Evolutionary conservation across 192 early-diverging fungal species (phyloP).

Genomic region (Cladochytrium replicatum): DNA sequence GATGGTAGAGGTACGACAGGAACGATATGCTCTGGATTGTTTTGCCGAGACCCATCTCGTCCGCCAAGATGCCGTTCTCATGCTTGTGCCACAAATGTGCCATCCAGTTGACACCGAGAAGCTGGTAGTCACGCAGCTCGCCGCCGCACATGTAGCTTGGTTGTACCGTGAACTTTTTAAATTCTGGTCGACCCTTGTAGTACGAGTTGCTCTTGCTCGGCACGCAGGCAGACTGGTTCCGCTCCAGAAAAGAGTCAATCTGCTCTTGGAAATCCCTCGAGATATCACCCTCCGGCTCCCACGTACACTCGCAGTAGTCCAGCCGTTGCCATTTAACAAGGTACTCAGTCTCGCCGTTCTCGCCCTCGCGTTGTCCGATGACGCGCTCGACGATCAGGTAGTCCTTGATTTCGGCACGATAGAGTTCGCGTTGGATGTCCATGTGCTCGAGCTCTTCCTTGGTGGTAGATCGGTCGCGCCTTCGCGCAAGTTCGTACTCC

Average conservation of each 20-base stretch:
- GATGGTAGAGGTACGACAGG: slow-evolving; percentile 79
- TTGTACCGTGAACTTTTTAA: slow-evolving; percentile 66
- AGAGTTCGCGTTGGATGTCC: slow-evolving; percentile 73
- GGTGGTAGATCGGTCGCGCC: slow-evolving; percentile 57
- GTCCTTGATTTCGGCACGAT: slow-evolving; percentile 69
- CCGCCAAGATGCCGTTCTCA: slow-evolving; percentile 93
- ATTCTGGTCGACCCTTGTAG: slow-evolving; percentile 57
- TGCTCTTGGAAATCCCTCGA: slow-evolving; percentile 60
- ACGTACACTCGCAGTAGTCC: slow-evolving; percentile 81
- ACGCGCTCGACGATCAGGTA: slow-evolving; percentile 84
- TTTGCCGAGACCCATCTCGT: slow-evolving; percentile 88
- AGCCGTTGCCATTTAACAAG: slow-evolving; percentile 87
- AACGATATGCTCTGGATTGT: slow-evolving; percentile 95
- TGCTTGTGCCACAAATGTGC: slow-evolving; percentile 88
- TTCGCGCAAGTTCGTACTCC: slow-evolving; percentile 46
- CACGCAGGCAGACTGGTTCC: slow-evolving; percentile 60
- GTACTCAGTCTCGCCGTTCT: slow-evolving; percentile 62
- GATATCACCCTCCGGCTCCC: slow-evolving; percentile 71
- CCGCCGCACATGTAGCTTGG: slow-evolving; percentile 78
- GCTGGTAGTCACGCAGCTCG: slow-evolving; percentile 89
- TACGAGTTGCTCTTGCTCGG: slow-evolving; percentile 55
- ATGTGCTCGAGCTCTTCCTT: slow-evolving; percentile 84
- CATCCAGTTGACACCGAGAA: slow-evolving; percentile 95
- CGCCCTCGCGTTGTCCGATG: slow-evolving; percentile 51
- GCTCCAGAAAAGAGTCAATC: slow-evolving; percentile 77